These are phyloP conservation scores for Glycyrrhiza uralensis DNA, from an alignment of 306 rosid genomes.

Conservation along the genomic window DNA sequence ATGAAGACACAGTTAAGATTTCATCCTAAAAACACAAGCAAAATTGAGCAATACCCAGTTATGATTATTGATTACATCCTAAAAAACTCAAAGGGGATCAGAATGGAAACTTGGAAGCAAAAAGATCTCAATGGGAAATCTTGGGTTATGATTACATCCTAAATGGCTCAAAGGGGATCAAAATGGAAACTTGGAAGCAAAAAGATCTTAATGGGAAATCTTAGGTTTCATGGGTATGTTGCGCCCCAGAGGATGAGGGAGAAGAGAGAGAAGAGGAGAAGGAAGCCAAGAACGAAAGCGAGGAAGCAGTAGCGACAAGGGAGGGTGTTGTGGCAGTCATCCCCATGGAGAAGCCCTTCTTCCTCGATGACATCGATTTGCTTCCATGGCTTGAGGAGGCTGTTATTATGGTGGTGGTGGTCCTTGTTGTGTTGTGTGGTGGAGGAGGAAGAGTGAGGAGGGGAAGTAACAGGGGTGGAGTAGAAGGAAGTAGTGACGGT, in stretches of 20 bases:
- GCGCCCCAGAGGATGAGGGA: constrained; percentile 81
- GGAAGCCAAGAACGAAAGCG: constrained; percentile 63
- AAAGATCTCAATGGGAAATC: too few species aligned
- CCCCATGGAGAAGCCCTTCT: constrained; percentile 70
- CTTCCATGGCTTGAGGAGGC: constrained; percentile 54
- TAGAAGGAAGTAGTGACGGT: constrained; percentile 81
- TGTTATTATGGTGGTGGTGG: background rate
- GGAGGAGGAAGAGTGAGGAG: constrained; percentile 88
- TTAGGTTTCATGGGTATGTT: constrained; percentile 86
- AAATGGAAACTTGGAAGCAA: background rate
- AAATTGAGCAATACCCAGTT: too few species aligned
- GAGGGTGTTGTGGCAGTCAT: constrained; percentile 39
- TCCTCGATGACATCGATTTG: constrained; percentile 74
- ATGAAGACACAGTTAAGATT: background rate
- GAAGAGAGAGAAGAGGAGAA: constrained; percentile 63
- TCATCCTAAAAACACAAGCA: background rate
- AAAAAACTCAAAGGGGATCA: too few species aligned
- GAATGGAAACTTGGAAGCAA: too few species aligned
- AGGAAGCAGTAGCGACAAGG: constrained; percentile 77
- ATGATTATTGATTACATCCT: too few species aligned
- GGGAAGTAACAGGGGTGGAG: constrained; percentile 81
- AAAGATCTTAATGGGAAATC: constrained; percentile 56
- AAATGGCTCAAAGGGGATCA: background rate
- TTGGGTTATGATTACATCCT: too few species aligned
- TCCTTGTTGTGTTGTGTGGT: constrained; percentile 30